Evolutionary conservation across 2,329 filamentous ascomycete genomes (phyloP).

Genomic region (Apiospora rasikravindrae): DNA sequence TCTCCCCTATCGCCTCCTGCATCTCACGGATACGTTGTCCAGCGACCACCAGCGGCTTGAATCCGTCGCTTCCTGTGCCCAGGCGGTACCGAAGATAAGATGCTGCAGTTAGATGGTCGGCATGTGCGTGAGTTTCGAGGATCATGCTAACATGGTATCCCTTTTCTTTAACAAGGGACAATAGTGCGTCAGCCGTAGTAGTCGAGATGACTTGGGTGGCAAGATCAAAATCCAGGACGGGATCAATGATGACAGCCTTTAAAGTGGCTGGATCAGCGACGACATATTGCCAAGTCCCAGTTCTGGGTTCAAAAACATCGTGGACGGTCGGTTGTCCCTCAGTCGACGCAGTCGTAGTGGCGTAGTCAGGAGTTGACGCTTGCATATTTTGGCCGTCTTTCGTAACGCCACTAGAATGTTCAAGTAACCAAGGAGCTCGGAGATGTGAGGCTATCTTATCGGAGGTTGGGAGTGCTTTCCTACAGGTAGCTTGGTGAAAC

Average conservation of each 20-base stretch:
- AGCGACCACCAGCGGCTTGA: slow-evolving; percentile 55
- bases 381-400: neutral
- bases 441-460: slow-evolving; percentile 6
- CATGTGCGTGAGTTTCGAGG: slow-evolving; percentile 67
- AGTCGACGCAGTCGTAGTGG: slow-evolving; percentile 19
- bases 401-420: neutral
- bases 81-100: slow-evolving; percentile 60
- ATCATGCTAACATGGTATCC: slow-evolving; percentile 49
- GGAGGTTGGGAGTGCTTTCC: neutral
- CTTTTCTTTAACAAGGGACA: neutral
- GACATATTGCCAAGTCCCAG: slow-evolving; percentile 65
- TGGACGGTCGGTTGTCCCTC: slow-evolving; percentile 43
- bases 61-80: slow-evolving; percentile 35
- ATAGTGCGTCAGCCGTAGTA: neutral
- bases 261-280: slow-evolving; percentile 58
- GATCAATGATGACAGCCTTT: slow-evolving; percentile 63
- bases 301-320: slow-evolving; percentile 44
- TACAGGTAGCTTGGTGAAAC: neutral
- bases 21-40: slow-evolving; percentile 58
- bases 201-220: slow-evolving; percentile 25
- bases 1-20: slow-evolving; percentile 53
- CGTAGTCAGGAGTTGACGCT: neutral
- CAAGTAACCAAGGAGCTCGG: slow-evolving; percentile 10
- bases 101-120: slow-evolving; percentile 65
- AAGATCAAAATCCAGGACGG: slow-evolving; percentile 63